These are phyloP conservation scores for Pseudocercospora fuligena DNA, from an alignment of 2,329 filamentous ascomycete genomes.

Conservation along the genomic window DNA sequence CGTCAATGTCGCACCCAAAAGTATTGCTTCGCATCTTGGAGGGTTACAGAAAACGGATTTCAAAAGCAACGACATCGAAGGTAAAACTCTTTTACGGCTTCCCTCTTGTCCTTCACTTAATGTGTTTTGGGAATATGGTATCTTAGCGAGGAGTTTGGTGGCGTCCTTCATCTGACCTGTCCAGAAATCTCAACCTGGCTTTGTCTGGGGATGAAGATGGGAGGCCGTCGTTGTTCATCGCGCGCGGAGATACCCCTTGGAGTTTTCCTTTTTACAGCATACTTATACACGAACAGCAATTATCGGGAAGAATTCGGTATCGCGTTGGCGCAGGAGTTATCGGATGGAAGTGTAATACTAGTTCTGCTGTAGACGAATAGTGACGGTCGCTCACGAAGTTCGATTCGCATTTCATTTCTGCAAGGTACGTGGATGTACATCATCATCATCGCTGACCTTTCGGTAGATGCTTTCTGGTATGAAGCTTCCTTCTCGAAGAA, in stretches of 20 bases:
- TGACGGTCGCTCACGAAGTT: background rate
- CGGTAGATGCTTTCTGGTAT: background rate
- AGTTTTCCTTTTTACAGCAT: background rate
- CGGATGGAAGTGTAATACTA: slow-evolving; percentile 1
- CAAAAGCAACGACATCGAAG: background rate
- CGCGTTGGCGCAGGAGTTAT: background rate
- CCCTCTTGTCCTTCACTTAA: slow-evolving; percentile 10
- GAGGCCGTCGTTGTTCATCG: slow-evolving; percentile 17
- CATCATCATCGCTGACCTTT: background rate
- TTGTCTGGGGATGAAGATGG: slow-evolving; percentile 22
- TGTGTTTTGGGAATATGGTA: slow-evolving; percentile 9
- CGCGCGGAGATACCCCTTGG: slow-evolving; percentile 27
- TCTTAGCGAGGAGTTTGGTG: slow-evolving; percentile 31
- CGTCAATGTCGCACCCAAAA: slow-evolving; percentile 13
- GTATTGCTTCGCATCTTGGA: slow-evolving; percentile 1
- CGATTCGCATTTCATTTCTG: background rate
- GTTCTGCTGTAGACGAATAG: background rate
- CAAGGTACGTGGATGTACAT: background rate
- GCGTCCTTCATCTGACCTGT: slow-evolving; percentile 22
- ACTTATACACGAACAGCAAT: background rate
- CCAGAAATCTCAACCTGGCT: slow-evolving; percentile 12
- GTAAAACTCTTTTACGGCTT: slow-evolving; percentile 16
- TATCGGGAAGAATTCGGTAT: background rate
- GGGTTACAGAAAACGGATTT: slow-evolving; percentile 12
- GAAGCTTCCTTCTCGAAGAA: slow-evolving; percentile 8